A percentile compares a stretch with the other conserved stretches of the same genome.
Evolutionary conservation across 2,329 filamentous ascomycete species (phyloP).

Genomic region (Atkinsonella texensis): DNA sequence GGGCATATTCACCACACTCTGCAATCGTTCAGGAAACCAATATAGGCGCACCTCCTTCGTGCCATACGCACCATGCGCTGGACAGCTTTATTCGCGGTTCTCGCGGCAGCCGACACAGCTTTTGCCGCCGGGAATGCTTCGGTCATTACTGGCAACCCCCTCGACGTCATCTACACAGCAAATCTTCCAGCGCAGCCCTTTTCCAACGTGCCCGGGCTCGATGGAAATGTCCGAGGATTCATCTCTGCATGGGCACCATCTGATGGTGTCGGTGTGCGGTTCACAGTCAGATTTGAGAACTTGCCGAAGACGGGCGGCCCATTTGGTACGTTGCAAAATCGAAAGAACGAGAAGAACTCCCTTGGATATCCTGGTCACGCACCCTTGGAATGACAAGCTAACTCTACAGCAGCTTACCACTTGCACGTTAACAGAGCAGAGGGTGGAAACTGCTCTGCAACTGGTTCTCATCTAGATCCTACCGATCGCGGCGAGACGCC

Average conservation of each 20-base stretch:
- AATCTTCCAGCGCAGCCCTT: constrained; percentile 40
- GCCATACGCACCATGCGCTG: not conserved
- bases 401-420: constrained; percentile 49
- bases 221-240: constrained; percentile 32
- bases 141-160: constrained; percentile 42
- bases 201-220: constrained; percentile 36
- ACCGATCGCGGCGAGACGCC: constrained; percentile 50
- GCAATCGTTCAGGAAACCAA: too few relatives aligned
- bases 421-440: constrained; percentile 51
- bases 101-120: not conserved
- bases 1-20: not conserved
- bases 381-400: not conserved
- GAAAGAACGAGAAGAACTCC: not conserved
- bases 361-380: not conserved
- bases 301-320: constrained; percentile 45
- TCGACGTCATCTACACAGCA: constrained; percentile 39
- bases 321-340: constrained; percentile 38
- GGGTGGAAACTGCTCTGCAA: constrained; percentile 59
- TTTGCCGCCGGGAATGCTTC: constrained; percentile 31
- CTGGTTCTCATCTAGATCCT: constrained; percentile 60
- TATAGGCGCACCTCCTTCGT: not conserved
- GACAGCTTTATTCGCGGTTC: not conserved
- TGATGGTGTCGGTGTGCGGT: constrained; percentile 42
- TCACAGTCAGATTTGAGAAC: constrained; percentile 44
- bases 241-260: constrained; percentile 35